Conservation (phyloP, 805 yeast species). For the Hanseniaspora osmophila region DNA sequence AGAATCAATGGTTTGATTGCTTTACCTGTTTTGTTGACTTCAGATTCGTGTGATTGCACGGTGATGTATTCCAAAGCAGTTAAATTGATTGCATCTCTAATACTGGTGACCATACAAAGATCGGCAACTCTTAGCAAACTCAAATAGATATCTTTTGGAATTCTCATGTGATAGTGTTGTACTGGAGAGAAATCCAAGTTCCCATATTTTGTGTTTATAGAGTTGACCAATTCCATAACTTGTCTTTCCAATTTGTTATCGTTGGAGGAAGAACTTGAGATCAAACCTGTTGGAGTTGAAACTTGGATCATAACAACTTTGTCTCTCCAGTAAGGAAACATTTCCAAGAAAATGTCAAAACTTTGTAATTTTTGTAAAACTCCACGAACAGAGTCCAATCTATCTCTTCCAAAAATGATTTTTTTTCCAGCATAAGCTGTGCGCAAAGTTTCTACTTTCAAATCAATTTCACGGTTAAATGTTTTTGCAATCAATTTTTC, state of each 20-base stretch:
- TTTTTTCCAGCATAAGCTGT: slow-evolving; percentile 50
- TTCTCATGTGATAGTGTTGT: slow-evolving; percentile 81
- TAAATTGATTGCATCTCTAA: slow-evolving; percentile 93
- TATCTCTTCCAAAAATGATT: slow-evolving; percentile 85
- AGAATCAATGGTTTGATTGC: slow-evolving; percentile 48
- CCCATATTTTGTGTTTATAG: slow-evolving; percentile 78
- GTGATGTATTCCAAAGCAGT: slow-evolving; percentile 86
- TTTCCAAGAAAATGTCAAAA: slow-evolving; percentile 70
- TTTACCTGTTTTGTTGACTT: slow-evolving; percentile 29
- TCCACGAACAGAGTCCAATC: slow-evolving; percentile 84
- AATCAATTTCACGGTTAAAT: slow-evolving; percentile 33
- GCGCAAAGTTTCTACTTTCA: slow-evolving; percentile 50
- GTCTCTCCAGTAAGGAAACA: slow-evolving; percentile 86
- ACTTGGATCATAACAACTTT: slow-evolving; percentile 85
- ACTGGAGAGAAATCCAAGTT: slow-evolving; percentile 73
- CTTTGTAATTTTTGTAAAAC: slow-evolving; percentile 88
- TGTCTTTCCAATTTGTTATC: slow-evolving; percentile 58
- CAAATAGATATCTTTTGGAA: slow-evolving; percentile 76
- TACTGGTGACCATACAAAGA: slow-evolving; percentile 73
- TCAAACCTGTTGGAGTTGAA: slow-evolving; percentile 41
- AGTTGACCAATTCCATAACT: slow-evolving; percentile 68
- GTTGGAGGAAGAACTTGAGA: slow-evolving; percentile 12
- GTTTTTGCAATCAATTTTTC: slow-evolving; percentile 48
- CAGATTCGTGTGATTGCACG: slow-evolving; percentile 47
- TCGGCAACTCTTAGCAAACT: slow-evolving; percentile 85